These are phyloP conservation scores for Plasmodium malariae DNA, from an alignment of 169 alveolate species.

Conservation along the genomic window DNA sequence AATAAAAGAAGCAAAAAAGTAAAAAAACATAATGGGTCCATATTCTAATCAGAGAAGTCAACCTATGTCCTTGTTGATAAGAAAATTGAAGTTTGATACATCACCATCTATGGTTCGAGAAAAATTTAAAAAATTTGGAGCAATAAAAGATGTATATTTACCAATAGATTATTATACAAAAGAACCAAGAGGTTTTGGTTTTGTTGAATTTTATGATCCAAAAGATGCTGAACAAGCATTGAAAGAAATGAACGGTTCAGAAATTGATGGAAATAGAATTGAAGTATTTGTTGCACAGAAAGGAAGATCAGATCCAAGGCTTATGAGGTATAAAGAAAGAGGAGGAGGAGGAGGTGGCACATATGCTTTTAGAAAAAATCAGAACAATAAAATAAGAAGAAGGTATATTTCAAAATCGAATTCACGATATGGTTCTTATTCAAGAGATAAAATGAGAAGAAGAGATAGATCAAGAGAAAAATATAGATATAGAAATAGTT, in stretches of 20 bases:
- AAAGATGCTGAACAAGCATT: constrained; percentile 91
- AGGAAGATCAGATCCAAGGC: constrained; percentile 85
- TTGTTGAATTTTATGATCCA: constrained; percentile 88
- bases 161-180: constrained; percentile 93
- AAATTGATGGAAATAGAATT: constrained; percentile 83
- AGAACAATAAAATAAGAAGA: constrained; percentile 42
- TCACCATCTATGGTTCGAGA: constrained; percentile 89
- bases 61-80: constrained; percentile 86
- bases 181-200: constrained; percentile 93
- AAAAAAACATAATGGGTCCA: constrained; percentile 57
- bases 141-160: constrained; percentile 92
- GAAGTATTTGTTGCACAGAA: constrained; percentile 86
- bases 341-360: constrained; percentile 44
- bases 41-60: constrained; percentile 77
- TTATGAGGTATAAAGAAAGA: constrained; percentile 72
- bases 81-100: constrained; percentile 88
- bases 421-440: constrained; percentile 59
- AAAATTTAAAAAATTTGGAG: constrained; percentile 89
- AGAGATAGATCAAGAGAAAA: constrained; percentile 58
- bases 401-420: constrained; percentile 56
- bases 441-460: constrained; percentile 72
- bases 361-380: constrained; percentile 56
- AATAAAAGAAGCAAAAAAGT: too few relatives aligned
- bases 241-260: constrained; percentile 87
- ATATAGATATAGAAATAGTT: constrained; percentile 53